Evolutionary conservation across 1,284 basidiomycete species (phyloP).

Genomic region (Sporisorium exsertum): DNA sequence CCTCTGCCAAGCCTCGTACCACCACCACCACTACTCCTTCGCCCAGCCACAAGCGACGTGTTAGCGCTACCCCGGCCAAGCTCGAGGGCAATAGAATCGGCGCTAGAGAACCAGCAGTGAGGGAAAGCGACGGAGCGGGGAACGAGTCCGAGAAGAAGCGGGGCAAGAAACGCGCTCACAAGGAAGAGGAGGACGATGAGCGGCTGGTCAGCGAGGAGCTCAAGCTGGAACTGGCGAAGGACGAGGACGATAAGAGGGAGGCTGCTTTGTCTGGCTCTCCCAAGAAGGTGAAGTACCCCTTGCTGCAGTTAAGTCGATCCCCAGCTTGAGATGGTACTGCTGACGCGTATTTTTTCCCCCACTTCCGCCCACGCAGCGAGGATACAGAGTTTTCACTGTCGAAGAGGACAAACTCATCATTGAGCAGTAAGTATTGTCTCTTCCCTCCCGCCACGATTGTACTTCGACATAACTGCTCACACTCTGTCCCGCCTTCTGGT

Average conservation of each 20-base stretch:
- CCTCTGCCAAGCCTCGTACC: neutral
- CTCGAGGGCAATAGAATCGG: neutral
- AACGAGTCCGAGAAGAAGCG: neutral
- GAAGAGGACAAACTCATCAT: conserved; percentile 21
- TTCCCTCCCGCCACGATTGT: neutral
- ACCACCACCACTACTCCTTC: neutral
- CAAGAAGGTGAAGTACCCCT: conserved; percentile 7
- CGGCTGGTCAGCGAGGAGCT: conserved; percentile 5
- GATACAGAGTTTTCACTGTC: neutral
- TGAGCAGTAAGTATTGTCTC: conserved; percentile 17
- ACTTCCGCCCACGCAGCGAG: neutral
- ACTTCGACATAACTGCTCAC: too few species aligned
- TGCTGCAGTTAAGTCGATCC: too few species aligned
- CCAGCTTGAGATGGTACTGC: neutral
- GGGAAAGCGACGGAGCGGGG: neutral
- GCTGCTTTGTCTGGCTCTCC: neutral
- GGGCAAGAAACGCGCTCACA: conserved; percentile 1
- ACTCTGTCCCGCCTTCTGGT: neutral
- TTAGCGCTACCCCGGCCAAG: neutral
- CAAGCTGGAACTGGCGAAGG: neutral
- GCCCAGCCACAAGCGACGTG: conserved; percentile 2
- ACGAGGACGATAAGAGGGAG: neutral
- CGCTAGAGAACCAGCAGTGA: neutral
- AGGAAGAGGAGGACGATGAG: conserved; percentile 3
- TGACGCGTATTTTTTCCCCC: neutral